Evolutionary conservation across 305 asterid genomes (phyloP).

Genomic region (Fraxinus sp.): DNA sequence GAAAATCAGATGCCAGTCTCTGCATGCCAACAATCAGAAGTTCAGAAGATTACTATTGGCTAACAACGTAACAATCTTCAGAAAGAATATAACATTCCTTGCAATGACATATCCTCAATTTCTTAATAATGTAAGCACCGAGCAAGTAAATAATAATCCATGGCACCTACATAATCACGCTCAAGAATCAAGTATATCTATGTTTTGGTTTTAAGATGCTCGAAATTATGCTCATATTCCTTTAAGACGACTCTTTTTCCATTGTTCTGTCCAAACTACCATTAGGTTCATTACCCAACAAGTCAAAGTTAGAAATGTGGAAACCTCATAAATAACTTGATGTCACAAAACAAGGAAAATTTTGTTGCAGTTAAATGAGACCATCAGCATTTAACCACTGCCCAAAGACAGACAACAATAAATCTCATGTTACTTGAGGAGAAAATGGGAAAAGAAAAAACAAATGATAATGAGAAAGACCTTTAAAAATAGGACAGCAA

Average conservation of each 20-base stretch:
- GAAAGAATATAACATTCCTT: neutral
- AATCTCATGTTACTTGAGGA: neutral
- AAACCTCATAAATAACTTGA: neutral
- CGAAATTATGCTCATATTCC: neutral
- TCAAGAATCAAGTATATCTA: neutral
- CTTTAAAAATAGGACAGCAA: neutral
- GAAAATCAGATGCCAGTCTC: conserved; percentile 91
- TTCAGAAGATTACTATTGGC: neutral
- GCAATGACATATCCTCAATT: conserved; percentile 4
- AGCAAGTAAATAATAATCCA: neutral
- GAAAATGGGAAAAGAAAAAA: neutral
- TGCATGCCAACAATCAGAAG: conserved; percentile 36
- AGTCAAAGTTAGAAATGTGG: neutral
- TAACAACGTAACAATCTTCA: conserved; percentile 1
- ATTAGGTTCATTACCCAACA: neutral
- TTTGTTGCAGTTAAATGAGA: too few relatives aligned
- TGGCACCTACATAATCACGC: neutral
- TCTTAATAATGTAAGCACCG: neutral
- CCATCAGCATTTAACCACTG: neutral
- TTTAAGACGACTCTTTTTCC: neutral
- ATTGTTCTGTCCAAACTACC: neutral
- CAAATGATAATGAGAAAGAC: neutral
- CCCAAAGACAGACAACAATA: conserved; percentile 13
- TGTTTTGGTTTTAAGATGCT: neutral
- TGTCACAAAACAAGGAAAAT: neutral